A percentile compares a stretch with the other conserved stretches of the same genome.
phyloP scores from a whole-genome alignment of 2,329 filamentous ascomycete genomes.

The Davidsoniella australis region DNA sequence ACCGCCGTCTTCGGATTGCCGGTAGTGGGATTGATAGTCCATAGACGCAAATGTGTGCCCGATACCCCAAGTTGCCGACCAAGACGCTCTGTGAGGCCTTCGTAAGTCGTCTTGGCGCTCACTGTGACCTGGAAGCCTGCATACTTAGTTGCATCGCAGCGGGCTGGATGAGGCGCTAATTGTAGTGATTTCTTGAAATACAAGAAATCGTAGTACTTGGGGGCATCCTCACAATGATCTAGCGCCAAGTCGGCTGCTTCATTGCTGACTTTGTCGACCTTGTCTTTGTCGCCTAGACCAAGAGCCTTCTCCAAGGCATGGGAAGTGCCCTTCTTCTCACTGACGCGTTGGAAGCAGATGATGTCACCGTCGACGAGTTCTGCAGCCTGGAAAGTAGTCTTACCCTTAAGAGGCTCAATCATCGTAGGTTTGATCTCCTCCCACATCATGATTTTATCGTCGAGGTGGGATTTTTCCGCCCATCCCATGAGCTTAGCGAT shows the following conservation, averaged over 20 bases:
- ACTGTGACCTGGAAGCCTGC: constrained; percentile 59
- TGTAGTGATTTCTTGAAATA: constrained; percentile 65
- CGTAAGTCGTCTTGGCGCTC: constrained; percentile 79
- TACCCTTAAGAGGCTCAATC: constrained; percentile 88
- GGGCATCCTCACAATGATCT: constrained; percentile 52
- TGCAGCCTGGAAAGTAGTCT: constrained; percentile 72
- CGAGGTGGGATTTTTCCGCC: constrained; percentile 52
- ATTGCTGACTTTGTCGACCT: background rate
- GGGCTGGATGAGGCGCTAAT: constrained; percentile 52
- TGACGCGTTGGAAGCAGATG: constrained; percentile 70
- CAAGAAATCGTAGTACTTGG: constrained; percentile 85
- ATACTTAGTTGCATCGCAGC: constrained; percentile 38
- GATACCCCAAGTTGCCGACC: constrained; percentile 61
- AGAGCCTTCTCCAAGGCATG: background rate
- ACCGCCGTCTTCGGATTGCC: constrained; percentile 64
- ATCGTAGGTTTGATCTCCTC: constrained; percentile 97
- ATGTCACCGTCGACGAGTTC: constrained; percentile 97
- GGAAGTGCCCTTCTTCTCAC: constrained; percentile 26
- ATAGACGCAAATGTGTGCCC: constrained; percentile 78
- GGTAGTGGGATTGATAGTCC: constrained; percentile 60
- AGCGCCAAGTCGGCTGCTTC: constrained; percentile 11
- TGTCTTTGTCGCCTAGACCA: background rate
- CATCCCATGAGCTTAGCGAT: constrained; percentile 77
- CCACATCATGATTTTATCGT: constrained; percentile 52
- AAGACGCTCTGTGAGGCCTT: constrained; percentile 69